These are phyloP conservation scores for Irpex rosettiformis DNA, from an alignment of 1,284 basidiomycete species.

Conservation along the genomic window DNA sequence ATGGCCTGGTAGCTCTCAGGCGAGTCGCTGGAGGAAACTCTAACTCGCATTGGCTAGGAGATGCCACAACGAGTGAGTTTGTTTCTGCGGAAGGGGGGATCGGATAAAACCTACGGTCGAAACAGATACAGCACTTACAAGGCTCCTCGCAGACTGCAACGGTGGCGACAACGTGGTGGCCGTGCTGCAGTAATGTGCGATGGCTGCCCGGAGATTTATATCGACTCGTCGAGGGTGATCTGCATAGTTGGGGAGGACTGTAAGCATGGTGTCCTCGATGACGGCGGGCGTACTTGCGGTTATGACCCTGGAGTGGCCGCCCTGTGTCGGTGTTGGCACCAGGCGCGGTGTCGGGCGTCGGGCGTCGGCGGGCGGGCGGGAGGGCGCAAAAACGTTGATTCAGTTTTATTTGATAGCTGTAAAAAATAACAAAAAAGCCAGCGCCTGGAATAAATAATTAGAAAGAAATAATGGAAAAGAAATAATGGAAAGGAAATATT, in stretches of 20 bases:
- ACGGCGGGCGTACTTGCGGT: no score
- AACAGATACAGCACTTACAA: background rate
- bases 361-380: no score
- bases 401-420: no score
- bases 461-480: background rate
- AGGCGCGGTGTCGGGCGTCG: no score
- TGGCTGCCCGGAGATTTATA: conserved; percentile 10
- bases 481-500: conserved; percentile 5
- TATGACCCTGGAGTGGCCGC: no score
- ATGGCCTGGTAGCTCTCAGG: background rate
- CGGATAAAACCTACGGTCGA: conserved; percentile 5
- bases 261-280: background rate
- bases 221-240: conserved; percentile 8
- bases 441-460: no score
- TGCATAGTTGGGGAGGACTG: conserved; percentile 4
- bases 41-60: background rate
- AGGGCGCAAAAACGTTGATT: no score
- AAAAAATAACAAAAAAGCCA: no score
- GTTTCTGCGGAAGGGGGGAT: conserved; percentile 2
- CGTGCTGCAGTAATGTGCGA: conserved; percentile 11
- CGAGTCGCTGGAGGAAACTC: conserved; percentile 1
- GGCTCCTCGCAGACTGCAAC: background rate
- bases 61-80: background rate
- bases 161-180: conserved; percentile 6
- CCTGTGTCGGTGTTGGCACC: no score